Evolutionary conservation across 768 basidiomycete genomes (phyloP).

Genomic region (Podaxis mareebaensis): DNA sequence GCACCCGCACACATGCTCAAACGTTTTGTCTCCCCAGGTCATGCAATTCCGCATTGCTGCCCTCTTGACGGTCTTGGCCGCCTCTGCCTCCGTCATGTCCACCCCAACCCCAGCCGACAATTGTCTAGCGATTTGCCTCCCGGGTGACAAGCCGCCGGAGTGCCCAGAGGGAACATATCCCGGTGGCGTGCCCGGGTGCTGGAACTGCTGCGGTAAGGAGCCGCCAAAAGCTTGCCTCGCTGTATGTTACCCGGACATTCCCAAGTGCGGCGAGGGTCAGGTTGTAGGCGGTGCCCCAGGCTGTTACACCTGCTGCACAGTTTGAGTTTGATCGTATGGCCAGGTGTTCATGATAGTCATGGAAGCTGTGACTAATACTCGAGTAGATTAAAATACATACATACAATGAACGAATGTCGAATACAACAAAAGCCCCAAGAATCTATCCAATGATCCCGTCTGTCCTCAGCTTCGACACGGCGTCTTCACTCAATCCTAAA

Average conservation of each 20-base stretch:
- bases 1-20: neutral
- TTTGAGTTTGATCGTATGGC: neutral
- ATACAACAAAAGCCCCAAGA: neutral
- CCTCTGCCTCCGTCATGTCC: neutral
- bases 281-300: neutral
- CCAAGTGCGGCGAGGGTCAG: neutral
- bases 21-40: neutral
- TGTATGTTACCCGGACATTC: neutral
- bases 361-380: neutral
- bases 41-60: neutral
- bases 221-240: neutral
- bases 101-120: neutral
- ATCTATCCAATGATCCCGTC: constrained; percentile 43
- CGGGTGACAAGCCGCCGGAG: neutral
- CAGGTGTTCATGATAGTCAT: neutral
- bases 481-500: constrained; percentile 38
- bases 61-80: neutral
- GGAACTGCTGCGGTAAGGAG: constrained; percentile 1
- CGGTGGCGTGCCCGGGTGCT: constrained; percentile 2
- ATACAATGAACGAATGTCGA: constrained; percentile 2
- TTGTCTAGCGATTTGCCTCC: neutral
- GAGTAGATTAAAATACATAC: neutral
- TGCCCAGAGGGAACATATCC: neutral
- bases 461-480: constrained; percentile 38
- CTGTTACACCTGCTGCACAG: neutral